Evolutionary conservation across 805 yeast species (phyloP).

Genomic region (Kuraishia hungarica): DNA sequence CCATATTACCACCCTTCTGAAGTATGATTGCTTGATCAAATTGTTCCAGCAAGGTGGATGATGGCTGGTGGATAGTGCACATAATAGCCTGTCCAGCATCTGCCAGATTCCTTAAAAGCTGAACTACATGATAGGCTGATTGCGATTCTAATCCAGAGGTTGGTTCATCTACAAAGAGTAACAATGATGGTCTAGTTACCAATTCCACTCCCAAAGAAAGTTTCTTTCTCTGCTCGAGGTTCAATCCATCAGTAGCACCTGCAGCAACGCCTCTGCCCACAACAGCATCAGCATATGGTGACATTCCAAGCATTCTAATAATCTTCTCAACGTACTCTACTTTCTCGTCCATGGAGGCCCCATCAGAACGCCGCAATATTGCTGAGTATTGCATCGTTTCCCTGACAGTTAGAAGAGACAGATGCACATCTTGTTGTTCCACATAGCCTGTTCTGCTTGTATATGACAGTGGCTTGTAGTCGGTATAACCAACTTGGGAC

Average conservation of each 20-base stretch:
- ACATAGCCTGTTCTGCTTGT: constrained; percentile 40
- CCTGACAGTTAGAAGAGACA: constrained; percentile 35
- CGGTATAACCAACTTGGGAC: constrained; percentile 8
- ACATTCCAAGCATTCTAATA: constrained; percentile 33
- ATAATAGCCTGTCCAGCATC: constrained; percentile 41
- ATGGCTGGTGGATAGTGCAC: constrained; percentile 52
- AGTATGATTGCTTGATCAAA: constrained; percentile 38
- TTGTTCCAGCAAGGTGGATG: constrained; percentile 38
- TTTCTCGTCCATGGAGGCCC: constrained; percentile 28
- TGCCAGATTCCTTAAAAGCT: constrained; percentile 33
- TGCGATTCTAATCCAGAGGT: constrained; percentile 46
- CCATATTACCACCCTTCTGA: constrained; percentile 43
- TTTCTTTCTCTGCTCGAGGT: constrained; percentile 33
- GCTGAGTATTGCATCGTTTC: constrained; percentile 38
- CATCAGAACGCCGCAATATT: constrained; percentile 26
- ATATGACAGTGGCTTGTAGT: not conserved
- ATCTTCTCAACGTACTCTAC: constrained; percentile 33
- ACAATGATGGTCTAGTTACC: constrained; percentile 36
- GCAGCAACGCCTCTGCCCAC: constrained; percentile 16
- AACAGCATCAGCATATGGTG: constrained; percentile 35
- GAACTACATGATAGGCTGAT: constrained; percentile 43
- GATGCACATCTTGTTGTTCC: constrained; percentile 43
- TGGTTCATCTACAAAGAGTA: constrained; percentile 42
- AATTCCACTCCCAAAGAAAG: constrained; percentile 37
- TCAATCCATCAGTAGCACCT: constrained; percentile 28